Evolutionary conservation across 2,329 filamentous ascomycete genomes (phyloP).

Genomic region (Neurospora crassa): DNA sequence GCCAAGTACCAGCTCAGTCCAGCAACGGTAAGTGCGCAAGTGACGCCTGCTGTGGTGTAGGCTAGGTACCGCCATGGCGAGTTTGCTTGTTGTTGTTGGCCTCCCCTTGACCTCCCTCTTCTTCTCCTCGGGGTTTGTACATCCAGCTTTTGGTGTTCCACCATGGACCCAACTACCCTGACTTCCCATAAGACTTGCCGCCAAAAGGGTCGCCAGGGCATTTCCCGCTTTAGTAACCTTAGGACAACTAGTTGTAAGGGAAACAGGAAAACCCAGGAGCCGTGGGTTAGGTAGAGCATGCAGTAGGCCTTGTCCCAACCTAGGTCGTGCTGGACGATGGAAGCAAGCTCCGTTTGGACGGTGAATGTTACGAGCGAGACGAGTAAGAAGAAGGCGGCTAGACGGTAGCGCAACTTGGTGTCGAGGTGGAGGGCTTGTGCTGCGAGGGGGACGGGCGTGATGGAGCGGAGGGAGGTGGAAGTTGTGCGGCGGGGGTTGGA

Average conservation of each 20-base stretch:
- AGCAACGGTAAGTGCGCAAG: slow-evolving; percentile 76
- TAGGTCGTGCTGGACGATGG: slow-evolving; percentile 86
- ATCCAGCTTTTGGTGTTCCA: slow-evolving; percentile 67
- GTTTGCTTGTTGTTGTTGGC: slow-evolving; percentile 13
- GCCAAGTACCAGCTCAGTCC: slow-evolving; percentile 94
- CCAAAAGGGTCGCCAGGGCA: slow-evolving; percentile 83
- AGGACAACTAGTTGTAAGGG: slow-evolving; percentile 73
- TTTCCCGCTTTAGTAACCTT: slow-evolving; percentile 65
- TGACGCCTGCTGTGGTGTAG: slow-evolving; percentile 71
- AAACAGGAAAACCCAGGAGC: slow-evolving; percentile 88
- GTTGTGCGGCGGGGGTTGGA: slow-evolving; percentile 44
- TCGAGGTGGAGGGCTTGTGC: slow-evolving; percentile 34
- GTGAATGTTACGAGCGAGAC: slow-evolving; percentile 82
- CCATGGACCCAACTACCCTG: slow-evolving; percentile 62
- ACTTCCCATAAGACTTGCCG: slow-evolving; percentile 45
- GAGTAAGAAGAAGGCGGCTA: slow-evolving; percentile 74
- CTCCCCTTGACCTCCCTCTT: neutral
- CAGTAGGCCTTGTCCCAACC: slow-evolving; percentile 98
- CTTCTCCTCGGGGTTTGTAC: slow-evolving; percentile 34
- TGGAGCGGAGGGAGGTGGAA: slow-evolving; percentile 60
- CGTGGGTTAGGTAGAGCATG: slow-evolving; percentile 97
- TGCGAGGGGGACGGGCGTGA: slow-evolving; percentile 58
- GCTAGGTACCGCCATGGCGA: slow-evolving; percentile 59
- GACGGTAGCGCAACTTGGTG: slow-evolving; percentile 75
- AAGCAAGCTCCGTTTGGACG: slow-evolving; percentile 88